phyloP scores from a whole-genome alignment of 164 flowering plant species.

The Magnolia kwangsiensis region DNA sequence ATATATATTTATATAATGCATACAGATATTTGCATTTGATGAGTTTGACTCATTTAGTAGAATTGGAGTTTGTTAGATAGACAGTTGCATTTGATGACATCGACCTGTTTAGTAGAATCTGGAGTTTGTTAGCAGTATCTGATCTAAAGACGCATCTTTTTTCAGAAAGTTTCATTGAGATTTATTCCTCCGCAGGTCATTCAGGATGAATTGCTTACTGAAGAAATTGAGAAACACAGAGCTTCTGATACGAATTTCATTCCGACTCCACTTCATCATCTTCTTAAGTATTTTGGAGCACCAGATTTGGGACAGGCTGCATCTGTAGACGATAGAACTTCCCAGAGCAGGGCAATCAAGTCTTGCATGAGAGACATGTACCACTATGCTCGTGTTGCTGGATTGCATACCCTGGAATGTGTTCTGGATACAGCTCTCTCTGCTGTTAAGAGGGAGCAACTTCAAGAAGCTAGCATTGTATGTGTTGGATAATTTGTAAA shows the following conservation, averaged over 20 bases:
- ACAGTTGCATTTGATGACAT: not conserved
- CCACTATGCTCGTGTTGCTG: conserved; percentile 89
- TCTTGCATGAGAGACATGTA: conserved; percentile 81
- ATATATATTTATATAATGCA: no score
- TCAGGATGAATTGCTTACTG: conserved; percentile 68
- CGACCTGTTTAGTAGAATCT: not conserved
- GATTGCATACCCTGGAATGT: conserved; percentile 70
- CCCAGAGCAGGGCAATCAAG: conserved; percentile 30
- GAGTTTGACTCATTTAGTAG: not conserved
- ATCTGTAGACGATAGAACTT: conserved; percentile 18
- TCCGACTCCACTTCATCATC: conserved; percentile 65
- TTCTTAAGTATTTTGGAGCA: conserved; percentile 33
- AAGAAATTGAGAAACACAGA: conserved; percentile 56
- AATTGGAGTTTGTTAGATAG: not conserved
- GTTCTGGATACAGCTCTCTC: conserved; percentile 72
- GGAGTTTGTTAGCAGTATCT: not conserved
- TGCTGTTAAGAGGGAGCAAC: conserved; percentile 68
- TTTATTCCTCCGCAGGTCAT: conserved; percentile 46
- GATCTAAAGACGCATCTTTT: not conserved
- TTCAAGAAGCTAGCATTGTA: conserved; percentile 87
- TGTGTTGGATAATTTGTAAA: conserved; percentile 28
- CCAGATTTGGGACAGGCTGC: conserved; percentile 24
- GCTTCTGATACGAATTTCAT: conserved; percentile 43
- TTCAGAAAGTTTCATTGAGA: not conserved
- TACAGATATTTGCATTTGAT: not conserved